Conservation (phyloP, 116 monocot genomes). For the Thalassia testudinum region DNA sequence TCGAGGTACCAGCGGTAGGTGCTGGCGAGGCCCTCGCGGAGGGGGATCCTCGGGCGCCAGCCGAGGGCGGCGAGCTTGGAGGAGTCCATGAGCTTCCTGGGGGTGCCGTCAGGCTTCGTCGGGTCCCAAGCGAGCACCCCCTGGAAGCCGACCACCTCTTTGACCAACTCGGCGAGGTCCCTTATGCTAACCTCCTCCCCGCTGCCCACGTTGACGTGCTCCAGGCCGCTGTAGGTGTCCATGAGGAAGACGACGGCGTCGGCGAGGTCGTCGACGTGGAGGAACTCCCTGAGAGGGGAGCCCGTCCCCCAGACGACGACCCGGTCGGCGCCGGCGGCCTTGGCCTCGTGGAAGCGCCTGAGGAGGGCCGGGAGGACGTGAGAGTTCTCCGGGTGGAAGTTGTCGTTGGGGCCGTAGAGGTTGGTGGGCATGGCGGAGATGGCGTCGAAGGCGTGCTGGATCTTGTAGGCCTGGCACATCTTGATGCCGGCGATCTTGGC, state of each 20-base stretch:
- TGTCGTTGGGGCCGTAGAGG: too few species aligned
- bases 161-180: constrained; percentile 78
- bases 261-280: constrained; percentile 78
- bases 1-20: constrained; percentile 84
- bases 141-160: constrained; percentile 63
- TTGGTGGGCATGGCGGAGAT: too few species aligned
- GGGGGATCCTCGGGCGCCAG: constrained; percentile 54
- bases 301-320: constrained; percentile 91
- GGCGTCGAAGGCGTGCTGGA: constrained; percentile 53
- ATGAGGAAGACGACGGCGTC: constrained; percentile 70
- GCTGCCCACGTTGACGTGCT: constrained; percentile 86
- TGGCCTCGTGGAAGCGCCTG: constrained; percentile 75
- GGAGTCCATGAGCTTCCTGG: constrained; percentile 83
- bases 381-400: constrained; percentile 82
- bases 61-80: constrained; percentile 50
- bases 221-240: constrained; percentile 56
- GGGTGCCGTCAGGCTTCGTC: constrained; percentile 73
- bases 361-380: constrained; percentile 81
- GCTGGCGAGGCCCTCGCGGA: constrained; percentile 52
- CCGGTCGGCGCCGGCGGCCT: constrained; percentile 22
- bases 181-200: constrained; percentile 72
- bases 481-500: constrained; percentile 96
- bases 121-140: constrained; percentile 64
- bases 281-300: constrained; percentile 67
- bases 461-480: constrained; percentile 76